Conservation (phyloP, 768 basidiomycete genomes). For the Kwoniella botswanensis region DNA sequence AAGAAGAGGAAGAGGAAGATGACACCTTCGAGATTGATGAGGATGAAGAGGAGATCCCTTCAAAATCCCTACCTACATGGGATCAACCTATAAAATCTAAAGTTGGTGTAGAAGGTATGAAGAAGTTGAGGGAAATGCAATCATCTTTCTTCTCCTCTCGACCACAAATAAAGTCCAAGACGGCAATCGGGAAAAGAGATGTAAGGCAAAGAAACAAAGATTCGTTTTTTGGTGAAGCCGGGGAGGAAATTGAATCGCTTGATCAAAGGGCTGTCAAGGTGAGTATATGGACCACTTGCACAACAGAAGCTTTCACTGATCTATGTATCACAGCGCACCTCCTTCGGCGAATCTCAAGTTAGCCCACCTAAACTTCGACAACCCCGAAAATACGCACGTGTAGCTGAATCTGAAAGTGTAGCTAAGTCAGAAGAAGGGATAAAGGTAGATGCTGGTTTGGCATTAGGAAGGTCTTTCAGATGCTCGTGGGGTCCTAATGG, state of each 20-base stretch:
- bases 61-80: slow-evolving; percentile 15
- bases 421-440: slow-evolving; percentile 70
- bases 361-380: slow-evolving; percentile 72
- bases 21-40: slow-evolving; percentile 34
- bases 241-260: slow-evolving; percentile 47
- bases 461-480: slow-evolving; percentile 83
- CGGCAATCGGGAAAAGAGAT: slow-evolving; percentile 18
- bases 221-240: slow-evolving; percentile 58
- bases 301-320: too few relatives aligned
- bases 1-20: slow-evolving; percentile 19
- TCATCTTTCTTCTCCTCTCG: slow-evolving; percentile 45
- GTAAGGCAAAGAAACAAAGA: slow-evolving; percentile 22
- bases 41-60: slow-evolving; percentile 6
- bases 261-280: slow-evolving; percentile 50
- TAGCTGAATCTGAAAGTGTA: slow-evolving; percentile 66
- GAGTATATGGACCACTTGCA: slow-evolving; percentile 2
- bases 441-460: slow-evolving; percentile 79
- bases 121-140: slow-evolving; percentile 55
- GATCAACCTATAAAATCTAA: slow-evolving; percentile 41
- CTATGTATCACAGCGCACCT: slow-evolving; percentile 65
- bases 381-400: slow-evolving; percentile 78
- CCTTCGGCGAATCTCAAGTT: slow-evolving; percentile 67
- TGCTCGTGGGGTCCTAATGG: slow-evolving; percentile 89
- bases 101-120: slow-evolving; percentile 44
- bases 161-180: background rate